phyloP scores from a whole-genome alignment of 495 filamentous ascomycete genomes.

The Opeltia flavorubescens region DNA sequence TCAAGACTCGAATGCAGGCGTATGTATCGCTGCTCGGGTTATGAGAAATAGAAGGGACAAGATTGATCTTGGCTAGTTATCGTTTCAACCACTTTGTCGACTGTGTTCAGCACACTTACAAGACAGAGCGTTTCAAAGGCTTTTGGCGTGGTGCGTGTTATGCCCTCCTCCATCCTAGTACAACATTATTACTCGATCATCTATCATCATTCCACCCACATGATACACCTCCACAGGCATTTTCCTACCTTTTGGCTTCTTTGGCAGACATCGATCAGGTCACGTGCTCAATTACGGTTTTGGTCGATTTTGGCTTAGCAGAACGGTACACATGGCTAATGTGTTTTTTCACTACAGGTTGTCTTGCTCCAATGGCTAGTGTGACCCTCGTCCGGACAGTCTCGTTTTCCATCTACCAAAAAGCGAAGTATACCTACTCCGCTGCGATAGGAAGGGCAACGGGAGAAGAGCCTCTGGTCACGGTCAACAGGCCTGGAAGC shows the following conservation, averaged over 20 bases:
- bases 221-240: no score
- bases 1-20: constrained; percentile 75
- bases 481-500: constrained; percentile 50
- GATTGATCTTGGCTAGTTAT: constrained; percentile 40
- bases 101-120: constrained; percentile 59
- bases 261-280: neutral
- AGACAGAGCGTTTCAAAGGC: constrained; percentile 53
- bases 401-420: constrained; percentile 74
- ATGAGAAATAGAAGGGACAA: no score
- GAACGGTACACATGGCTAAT: neutral
- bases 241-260: no score
- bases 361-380: constrained; percentile 56
- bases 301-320: no score
- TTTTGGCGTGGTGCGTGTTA: constrained; percentile 57
- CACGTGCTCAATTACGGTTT: neutral
- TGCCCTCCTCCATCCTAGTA: neutral
- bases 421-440: constrained; percentile 60
- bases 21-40: constrained; percentile 25
- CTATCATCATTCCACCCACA: no score
- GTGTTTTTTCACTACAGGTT: constrained; percentile 34
- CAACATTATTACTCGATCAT: no score
- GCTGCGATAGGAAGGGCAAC: constrained; percentile 26
- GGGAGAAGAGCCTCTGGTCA: constrained; percentile 49
- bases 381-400: constrained; percentile 73
- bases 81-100: constrained; percentile 52